These are phyloP conservation scores for Oenanthe sinensis DNA, from an alignment of 129 eudicot genomes.

Conservation along the genomic window DNA sequence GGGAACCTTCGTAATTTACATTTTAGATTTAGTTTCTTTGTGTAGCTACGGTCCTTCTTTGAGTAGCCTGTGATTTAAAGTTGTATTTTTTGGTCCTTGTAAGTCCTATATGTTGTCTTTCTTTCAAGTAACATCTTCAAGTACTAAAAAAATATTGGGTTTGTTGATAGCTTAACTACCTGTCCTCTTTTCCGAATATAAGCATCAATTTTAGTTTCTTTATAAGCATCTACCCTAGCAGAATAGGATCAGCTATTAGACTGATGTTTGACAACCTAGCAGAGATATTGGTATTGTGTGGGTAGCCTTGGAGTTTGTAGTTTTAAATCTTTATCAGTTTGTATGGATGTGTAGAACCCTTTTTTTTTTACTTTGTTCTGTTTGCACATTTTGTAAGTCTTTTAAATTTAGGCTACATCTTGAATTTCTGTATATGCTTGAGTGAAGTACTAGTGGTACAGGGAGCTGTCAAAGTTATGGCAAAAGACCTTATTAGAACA, in stretches of 20 bases:
- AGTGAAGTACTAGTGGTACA: conserved; percentile 16
- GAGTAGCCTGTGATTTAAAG: too few species aligned
- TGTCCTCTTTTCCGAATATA: not conserved
- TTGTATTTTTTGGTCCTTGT: too few species aligned
- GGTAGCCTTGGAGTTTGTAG: not conserved
- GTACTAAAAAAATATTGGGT: too few species aligned
- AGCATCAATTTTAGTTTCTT: not conserved
- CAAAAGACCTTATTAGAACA: conserved; percentile 94
- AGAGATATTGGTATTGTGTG: not conserved
- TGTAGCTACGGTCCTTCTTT: not conserved
- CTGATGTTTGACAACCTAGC: not conserved
- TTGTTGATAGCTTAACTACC: not conserved
- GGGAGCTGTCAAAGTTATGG: conserved; percentile 99
- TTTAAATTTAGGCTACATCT: not conserved
- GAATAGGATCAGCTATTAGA: not conserved
- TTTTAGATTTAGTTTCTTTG: not conserved
- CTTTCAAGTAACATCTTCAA: not conserved
- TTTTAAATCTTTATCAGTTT: not conserved
- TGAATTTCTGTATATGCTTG: not conserved
- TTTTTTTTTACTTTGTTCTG: not conserved
- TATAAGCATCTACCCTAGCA: not conserved
- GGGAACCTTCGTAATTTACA: not conserved
- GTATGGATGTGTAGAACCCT: not conserved
- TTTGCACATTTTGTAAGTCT: not conserved
- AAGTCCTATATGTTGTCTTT: not conserved